phyloP scores from a whole-genome alignment of 179 eudicot species.

The Vitellaria paradoxa region DNA sequence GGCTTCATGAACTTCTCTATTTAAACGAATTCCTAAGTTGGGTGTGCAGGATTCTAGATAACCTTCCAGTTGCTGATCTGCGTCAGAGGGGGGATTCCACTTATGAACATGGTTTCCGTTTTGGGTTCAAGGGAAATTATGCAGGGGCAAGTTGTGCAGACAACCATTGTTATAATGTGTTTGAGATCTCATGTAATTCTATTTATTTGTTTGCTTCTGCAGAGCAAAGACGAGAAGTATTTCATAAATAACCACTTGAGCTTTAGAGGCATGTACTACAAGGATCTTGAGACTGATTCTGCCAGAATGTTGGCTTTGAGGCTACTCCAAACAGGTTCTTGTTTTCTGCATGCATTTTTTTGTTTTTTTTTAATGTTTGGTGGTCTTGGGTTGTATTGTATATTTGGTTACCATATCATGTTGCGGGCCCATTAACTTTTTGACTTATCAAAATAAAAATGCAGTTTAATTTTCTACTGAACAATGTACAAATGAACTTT shows the following conservation, averaged over 20 bases:
- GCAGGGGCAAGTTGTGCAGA: constrained; percentile 56
- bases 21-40: constrained; percentile 12
- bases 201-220: constrained; percentile 1
- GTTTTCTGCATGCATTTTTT: constrained; percentile 5
- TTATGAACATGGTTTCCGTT: constrained; percentile 91
- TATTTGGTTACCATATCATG: neutral
- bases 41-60: constrained; percentile 75
- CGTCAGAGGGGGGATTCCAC: constrained; percentile 82
- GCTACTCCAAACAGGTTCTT: constrained; percentile 52
- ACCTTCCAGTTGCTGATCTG: constrained; percentile 91
- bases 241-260: constrained; percentile 57
- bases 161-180: neutral
- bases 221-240: constrained; percentile 60
- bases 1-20: neutral
- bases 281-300: constrained; percentile 50
- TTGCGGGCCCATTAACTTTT: neutral
- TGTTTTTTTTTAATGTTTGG: neutral
- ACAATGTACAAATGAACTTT: neutral
- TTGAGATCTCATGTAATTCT: constrained; percentile 9
- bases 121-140: constrained; percentile 90
- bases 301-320: constrained; percentile 63
- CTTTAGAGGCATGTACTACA: constrained; percentile 53
- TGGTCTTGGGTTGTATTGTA: neutral
- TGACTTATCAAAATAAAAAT: neutral
- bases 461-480: neutral